Evolutionary conservation across 2,329 filamentous ascomycete genomes (phyloP).

Genomic region (Paraphaeosphaeria minitans): DNA sequence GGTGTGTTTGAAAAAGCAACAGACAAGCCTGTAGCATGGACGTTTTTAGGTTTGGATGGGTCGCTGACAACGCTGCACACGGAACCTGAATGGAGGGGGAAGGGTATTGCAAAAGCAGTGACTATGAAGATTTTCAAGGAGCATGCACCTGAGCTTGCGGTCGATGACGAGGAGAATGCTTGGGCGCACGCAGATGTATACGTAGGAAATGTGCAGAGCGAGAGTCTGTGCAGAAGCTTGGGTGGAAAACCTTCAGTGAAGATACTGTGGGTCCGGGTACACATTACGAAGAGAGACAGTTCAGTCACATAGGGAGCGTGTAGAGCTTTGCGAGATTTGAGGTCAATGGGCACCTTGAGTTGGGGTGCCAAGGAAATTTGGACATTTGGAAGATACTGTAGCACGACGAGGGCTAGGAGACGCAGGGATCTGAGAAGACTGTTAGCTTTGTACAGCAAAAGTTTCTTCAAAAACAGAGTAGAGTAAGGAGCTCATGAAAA

Average conservation of each 20-base stretch:
- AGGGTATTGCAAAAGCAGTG: constrained; percentile 67
- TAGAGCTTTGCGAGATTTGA: not conserved
- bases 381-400: no score
- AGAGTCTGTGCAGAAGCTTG: constrained; percentile 65
- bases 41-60: constrained; percentile 66
- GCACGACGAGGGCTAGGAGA: not conserved
- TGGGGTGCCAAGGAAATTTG: no score
- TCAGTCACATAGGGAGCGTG: constrained; percentile 15
- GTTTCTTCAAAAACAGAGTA: not conserved
- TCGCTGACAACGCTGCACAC: constrained; percentile 66
- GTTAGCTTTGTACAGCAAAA: constrained; percentile 25
- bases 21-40: constrained; percentile 66
- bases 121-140: constrained; percentile 63
- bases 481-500: constrained; percentile 62
- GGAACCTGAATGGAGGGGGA: constrained; percentile 63
- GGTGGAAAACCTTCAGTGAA: constrained; percentile 62
- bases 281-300: constrained; percentile 39
- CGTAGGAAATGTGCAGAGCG: constrained; percentile 64
- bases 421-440: constrained; percentile 22
- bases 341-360: no score
- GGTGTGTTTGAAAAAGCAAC: constrained; percentile 51
- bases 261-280: constrained; percentile 61
- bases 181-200: constrained; percentile 69
- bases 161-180: constrained; percentile 50
- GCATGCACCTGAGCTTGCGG: constrained; percentile 32